Evolutionary conservation across 1,284 basidiomycete genomes (phyloP).

Genomic region (Phylloboletellus chloephorus): DNA sequence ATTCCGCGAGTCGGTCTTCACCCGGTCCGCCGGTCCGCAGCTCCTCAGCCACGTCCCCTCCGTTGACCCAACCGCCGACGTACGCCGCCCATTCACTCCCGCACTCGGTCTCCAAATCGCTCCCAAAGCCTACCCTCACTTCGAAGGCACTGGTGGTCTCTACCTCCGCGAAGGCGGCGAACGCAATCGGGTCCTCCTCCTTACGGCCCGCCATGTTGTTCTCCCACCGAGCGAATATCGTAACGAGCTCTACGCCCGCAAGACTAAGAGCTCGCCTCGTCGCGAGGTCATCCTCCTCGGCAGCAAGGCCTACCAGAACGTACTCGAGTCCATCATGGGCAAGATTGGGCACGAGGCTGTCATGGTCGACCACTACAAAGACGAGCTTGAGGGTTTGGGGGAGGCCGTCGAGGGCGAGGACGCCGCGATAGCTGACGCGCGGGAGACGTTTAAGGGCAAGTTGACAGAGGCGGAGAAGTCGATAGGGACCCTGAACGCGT

Average conservation of each 20-base stretch:
- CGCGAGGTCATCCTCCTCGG: conserved; percentile 27
- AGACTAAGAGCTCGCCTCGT: conserved; percentile 12
- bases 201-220: conserved; percentile 30
- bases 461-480: conserved; percentile 19
- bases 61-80: conserved; percentile 22
- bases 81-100: conserved; percentile 31
- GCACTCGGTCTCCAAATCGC: conserved; percentile 33
- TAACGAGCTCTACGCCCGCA: conserved; percentile 19
- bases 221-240: conserved; percentile 11
- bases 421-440: too few relatives aligned
- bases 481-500: conserved; percentile 5
- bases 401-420: conserved; percentile 13
- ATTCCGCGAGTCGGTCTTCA: conserved; percentile 6
- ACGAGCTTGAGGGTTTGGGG: conserved; percentile 8
- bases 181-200: conserved; percentile 20
- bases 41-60: conserved; percentile 21
- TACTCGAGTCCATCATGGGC: not conserved
- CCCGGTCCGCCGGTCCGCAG: conserved; percentile 23
- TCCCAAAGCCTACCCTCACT: conserved; percentile 16
- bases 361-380: conserved; percentile 10
- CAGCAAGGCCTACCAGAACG: conserved; percentile 4
- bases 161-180: conserved; percentile 27
- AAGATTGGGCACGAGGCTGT: not conserved
- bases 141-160: conserved; percentile 33
- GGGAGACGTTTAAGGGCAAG: conserved; percentile 8